phyloP scores from a whole-genome alignment of 345 rosid genomes.

The Corymbia maculata region DNA sequence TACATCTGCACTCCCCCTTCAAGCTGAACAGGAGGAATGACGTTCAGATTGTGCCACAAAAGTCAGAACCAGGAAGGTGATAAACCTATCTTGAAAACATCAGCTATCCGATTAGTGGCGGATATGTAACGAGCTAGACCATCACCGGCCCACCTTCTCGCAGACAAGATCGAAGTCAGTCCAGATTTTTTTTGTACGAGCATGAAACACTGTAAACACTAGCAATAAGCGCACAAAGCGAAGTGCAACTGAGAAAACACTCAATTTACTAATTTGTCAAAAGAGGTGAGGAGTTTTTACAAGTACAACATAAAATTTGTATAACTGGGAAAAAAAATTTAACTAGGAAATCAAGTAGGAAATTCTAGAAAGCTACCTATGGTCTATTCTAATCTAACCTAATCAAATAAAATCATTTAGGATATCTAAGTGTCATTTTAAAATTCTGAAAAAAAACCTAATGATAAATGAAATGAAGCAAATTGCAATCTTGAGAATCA shows the following conservation, averaged over 20 bases:
- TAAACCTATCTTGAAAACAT: neutral
- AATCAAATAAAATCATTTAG: too few species aligned
- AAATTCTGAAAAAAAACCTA: too few species aligned
- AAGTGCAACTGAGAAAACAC: neutral
- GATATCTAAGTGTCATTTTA: too few species aligned
- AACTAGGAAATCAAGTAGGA: too few species aligned
- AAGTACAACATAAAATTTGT: too few species aligned
- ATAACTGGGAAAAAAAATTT: too few species aligned
- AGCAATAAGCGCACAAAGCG: neutral
- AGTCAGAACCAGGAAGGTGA: neutral
- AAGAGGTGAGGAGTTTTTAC: too few species aligned
- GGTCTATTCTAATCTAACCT: too few species aligned
- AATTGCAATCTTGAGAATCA: too few species aligned
- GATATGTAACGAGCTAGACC: neutral
- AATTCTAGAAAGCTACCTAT: too few species aligned
- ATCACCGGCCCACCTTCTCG: neutral
- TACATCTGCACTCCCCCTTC: neutral
- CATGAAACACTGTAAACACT: neutral
- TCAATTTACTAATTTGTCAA: neutral
- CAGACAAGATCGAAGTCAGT: neutral
- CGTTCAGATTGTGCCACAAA: neutral
- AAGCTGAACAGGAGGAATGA: neutral
- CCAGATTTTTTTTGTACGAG: neutral
- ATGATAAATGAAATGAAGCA: too few species aligned
- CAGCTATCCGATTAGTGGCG: neutral